These are phyloP conservation scores for Plantago major DNA, from an alignment of 257 asterid genomes.

Conservation along the genomic window DNA sequence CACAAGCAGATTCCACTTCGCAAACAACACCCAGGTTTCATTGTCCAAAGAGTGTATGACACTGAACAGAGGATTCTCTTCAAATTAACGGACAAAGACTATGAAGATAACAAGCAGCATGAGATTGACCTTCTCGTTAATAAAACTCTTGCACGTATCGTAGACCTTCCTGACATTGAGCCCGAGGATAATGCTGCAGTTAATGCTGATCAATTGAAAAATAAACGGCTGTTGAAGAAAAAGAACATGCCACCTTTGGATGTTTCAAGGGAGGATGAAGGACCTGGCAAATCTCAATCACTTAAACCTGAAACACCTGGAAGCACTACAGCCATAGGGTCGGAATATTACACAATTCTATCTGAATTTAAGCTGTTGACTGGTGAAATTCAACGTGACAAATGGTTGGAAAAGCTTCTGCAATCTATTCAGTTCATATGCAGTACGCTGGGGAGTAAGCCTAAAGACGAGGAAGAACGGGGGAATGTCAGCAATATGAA, in stretches of 20 bases:
- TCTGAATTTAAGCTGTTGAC: conserved; percentile 46
- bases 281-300: conserved; percentile 39
- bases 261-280: conserved; percentile 71
- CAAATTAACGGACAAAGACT: conserved; percentile 78
- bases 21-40: conserved; percentile 89
- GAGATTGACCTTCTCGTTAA: conserved; percentile 82
- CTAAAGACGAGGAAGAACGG: conserved; percentile 36
- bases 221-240: conserved; percentile 55
- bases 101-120: conserved; percentile 71
- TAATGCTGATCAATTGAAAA: conserved; percentile 55
- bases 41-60: conserved; percentile 85
- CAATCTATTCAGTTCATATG: conserved; percentile 56
- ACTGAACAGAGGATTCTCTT: conserved; percentile 70
- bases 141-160: conserved; percentile 68
- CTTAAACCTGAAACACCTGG: conserved; percentile 68
- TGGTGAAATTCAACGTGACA: conserved; percentile 70
- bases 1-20: conserved; percentile 77
- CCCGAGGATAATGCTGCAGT: conserved; percentile 45
- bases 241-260: conserved; percentile 63
- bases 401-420: conserved; percentile 80
- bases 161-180: conserved; percentile 71
- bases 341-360: conserved; percentile 51
- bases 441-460: conserved; percentile 31
- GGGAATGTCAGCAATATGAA: conserved; percentile 20
- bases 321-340: conserved; percentile 37